phyloP scores from a whole-genome alignment of 2,329 filamentous ascomycete genomes.

The Sarocladiaceae sp. region DNA sequence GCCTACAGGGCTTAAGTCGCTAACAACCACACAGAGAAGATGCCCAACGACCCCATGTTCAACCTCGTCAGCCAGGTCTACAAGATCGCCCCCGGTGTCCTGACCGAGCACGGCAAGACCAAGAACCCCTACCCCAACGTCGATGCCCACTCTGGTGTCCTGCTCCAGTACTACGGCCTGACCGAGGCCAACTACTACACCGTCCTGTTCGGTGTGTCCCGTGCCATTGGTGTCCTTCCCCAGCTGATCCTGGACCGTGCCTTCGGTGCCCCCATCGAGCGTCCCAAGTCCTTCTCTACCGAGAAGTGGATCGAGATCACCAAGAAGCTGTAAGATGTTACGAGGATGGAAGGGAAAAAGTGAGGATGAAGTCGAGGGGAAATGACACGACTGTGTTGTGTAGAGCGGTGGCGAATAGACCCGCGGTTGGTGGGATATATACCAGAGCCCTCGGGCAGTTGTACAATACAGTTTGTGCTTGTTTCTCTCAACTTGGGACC shows the following conservation, averaged over 20 bases:
- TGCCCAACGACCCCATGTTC: slow-evolving; percentile 98
- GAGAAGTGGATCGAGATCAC: slow-evolving; percentile 92
- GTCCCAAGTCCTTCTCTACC: slow-evolving; percentile 98
- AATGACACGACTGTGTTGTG: slow-evolving; percentile 6
- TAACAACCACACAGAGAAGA: slow-evolving; percentile 53
- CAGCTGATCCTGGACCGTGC: slow-evolving; percentile 99
- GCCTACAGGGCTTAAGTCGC: slow-evolving; percentile 11
- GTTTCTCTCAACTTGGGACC: slow-evolving; percentile 6
- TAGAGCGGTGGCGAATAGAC: slow-evolving; percentile 6
- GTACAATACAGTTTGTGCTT: slow-evolving; percentile 15
- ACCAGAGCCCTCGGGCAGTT: slow-evolving; percentile 16
- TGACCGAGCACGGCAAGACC: slow-evolving; percentile 99
- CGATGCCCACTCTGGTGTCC: slow-evolving; percentile 96
- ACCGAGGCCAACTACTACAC: slow-evolving; percentile 99
- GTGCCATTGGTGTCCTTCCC: slow-evolving; percentile 95
- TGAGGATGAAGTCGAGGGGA: not conserved
- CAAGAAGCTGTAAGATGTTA: slow-evolving; percentile 70
- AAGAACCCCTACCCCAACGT: slow-evolving; percentile 99
- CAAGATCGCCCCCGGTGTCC: slow-evolving; percentile 97
- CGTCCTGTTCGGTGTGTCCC: slow-evolving; percentile 96
- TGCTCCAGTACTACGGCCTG: slow-evolving; percentile 98
- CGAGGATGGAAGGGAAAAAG: not conserved
- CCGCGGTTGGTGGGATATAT: slow-evolving; percentile 16
- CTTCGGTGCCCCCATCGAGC: slow-evolving; percentile 92
- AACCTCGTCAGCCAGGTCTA: slow-evolving; percentile 99